These are phyloP conservation scores for Moelleriella libera DNA, from an alignment of 2,329 filamentous ascomycete genomes.

Conservation along the genomic window DNA sequence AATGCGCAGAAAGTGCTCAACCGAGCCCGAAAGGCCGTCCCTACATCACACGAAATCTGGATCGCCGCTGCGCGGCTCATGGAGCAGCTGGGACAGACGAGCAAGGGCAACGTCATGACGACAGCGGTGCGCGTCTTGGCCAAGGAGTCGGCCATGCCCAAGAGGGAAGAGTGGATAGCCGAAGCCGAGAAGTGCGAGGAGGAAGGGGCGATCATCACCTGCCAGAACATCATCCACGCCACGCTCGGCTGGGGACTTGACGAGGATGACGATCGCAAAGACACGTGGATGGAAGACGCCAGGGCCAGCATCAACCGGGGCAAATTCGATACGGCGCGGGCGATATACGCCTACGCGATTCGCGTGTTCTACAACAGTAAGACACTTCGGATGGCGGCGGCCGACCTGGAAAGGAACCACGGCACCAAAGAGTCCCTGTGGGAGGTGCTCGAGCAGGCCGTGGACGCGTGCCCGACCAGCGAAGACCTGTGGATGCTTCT, in stretches of 20 bases:
- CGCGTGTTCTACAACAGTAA: conserved; percentile 81
- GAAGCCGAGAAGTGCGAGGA: conserved; percentile 93
- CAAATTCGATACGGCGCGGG: conserved; percentile 77
- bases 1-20: conserved; percentile 94
- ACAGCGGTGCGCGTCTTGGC: conserved; percentile 78
- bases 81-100: conserved; percentile 68
- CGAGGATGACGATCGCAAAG: conserved; percentile 90
- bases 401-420: conserved; percentile 82
- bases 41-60: conserved; percentile 92
- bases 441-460: conserved; percentile 79
- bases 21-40: conserved; percentile 83
- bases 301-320: conserved; percentile 67
- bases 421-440: conserved; percentile 72
- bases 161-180: conserved; percentile 90
- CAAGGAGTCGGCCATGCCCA: conserved; percentile 89
- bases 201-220: conserved; percentile 77
- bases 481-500: conserved; percentile 94
- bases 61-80: conserved; percentile 85
- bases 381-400: conserved; percentile 79
- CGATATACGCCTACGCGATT: conserved; percentile 84
- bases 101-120: conserved; percentile 85
- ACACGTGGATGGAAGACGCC: conserved; percentile 92
- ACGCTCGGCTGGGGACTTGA: conserved; percentile 88
- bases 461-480: conserved; percentile 82
- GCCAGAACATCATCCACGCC: conserved; percentile 77